phyloP scores from a whole-genome alignment of 139 green algal species.

The Volvox reticuliferus region DNA sequence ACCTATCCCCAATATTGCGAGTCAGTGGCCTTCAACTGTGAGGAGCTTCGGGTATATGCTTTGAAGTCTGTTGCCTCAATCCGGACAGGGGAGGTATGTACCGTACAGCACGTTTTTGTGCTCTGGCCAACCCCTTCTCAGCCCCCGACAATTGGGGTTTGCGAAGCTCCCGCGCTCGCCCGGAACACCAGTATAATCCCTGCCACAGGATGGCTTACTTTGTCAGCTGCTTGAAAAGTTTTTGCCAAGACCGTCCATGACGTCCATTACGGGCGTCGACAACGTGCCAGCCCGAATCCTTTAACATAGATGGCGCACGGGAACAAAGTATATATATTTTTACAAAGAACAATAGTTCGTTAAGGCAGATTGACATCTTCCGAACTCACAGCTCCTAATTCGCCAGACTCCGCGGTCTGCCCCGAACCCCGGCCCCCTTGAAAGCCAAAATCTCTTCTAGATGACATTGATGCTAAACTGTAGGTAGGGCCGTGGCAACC shows the following conservation, averaged over 20 bases:
- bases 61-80: too few species aligned
- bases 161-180: too few species aligned
- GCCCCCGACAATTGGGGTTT: too few species aligned
- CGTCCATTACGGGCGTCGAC: background rate
- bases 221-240: conserved; percentile 20
- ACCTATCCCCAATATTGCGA: too few species aligned
- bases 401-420: background rate
- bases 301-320: background rate
- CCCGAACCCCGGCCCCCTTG: background rate
- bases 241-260: background rate
- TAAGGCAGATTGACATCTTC: background rate
- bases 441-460: background rate
- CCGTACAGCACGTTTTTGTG: too few species aligned
- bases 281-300: conserved; percentile 23
- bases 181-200: too few species aligned
- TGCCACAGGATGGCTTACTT: background rate
- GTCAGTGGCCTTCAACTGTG: too few species aligned
- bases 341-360: background rate
- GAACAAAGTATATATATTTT: background rate
- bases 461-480: background rate
- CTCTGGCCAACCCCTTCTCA: too few species aligned
- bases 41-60: too few species aligned
- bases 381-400: background rate
- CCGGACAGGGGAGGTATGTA: too few species aligned
- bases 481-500: background rate